Evolutionary conservation across 306 rosid genomes (phyloP), one percentile per base, ranked within the genome.

Genomic region (Psophocarpus tetragonolobus): DNA sequence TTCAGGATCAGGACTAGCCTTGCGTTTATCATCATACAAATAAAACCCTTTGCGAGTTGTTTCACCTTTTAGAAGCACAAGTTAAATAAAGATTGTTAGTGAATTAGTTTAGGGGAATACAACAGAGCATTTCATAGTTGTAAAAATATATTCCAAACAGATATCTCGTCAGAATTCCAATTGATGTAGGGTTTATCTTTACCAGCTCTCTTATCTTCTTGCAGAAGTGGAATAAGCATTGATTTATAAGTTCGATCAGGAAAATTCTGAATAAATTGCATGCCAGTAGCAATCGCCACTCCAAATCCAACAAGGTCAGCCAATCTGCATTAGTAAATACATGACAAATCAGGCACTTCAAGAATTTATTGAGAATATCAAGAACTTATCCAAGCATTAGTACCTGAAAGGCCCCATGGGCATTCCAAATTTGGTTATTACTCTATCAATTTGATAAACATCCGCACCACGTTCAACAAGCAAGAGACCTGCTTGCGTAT

Each of bases 321-420:
- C 90, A 95, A 87, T 83, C 99, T 95, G 87, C 86, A 90, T 20
- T 11, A 50, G 44, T 12, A 71, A 44, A 64, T 27, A 67, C 24
- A 47, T 77, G 62, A 32, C 24, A 65, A 44, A 82, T 68, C 39
- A 78, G 68, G 68, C 71, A 72, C 51, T 74, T 64, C 26, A 65
- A 69, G 76, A 70, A 58, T 32, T 62, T 39, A 21, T 20, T 41
- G 27, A 3, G 21, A 48, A 68, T 50, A 68, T 70, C 24, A 76
- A 78, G 30, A 26, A 47, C 24, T 23, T 68, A 42, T 73, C 45
- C 27, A 29, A 33, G 63, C 73, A 80, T 68, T n/a, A 81, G n/a
- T 80, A 95, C 99, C 99, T 95, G 87, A 95, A 95, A 63, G 97
- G 97, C 65, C 99, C 99, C 96, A 95, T 95, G 15, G 99, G 97